Base-by-base conservation (phyloP, 2,329 filamentous ascomycete genomes). In the Pestalotiopsis sp. region DNA sequence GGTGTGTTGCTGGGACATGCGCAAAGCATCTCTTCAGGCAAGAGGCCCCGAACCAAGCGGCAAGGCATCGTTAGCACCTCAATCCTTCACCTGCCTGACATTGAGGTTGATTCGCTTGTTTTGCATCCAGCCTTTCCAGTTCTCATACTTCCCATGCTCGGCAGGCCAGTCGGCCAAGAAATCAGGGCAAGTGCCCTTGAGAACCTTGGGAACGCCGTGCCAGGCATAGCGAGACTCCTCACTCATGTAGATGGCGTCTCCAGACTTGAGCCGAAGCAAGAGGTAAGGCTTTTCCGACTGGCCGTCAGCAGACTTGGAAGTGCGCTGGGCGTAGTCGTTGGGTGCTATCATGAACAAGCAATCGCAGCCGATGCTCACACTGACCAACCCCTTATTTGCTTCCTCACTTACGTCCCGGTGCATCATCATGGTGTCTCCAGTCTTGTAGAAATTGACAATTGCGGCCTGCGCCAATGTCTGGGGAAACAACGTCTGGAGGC, bases 361-460 rank as follows among this genome's bases (percentile, higher is more conserved):
- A 73, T 98, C 95, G 75, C 95, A 98, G 2, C 96, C 96, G 61
- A 98, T 84, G 74, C 93, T 97, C 56, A 98, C 83, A 73, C 94
- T 97, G 20, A 97, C 89, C 36, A 98, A 85, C 0, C 93, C 93
- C 66, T 86, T 89, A 74, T 93, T 88, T 63, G 91, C 92, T 73
- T 92, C 86, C 81, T 98, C 96, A 72, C 94, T 97, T 57, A 98
- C 94, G 77, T 99, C 96, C 12, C 96, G 90, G 82, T 98, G 96
- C 79, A 97, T 88, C 83, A 93, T 95, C 78, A 98, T 90, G 0
- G 93, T 97, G 77, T 98, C 95, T 23, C 93, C 93, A 0, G 96
- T 93, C 0, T 90, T 92, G 81, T 98, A 98, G 65, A 98, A 86
- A 78, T 98, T 98, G 73, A 97, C 89, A 72, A 98, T 98, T 49